Base-by-base conservation (phyloP, 2,329 filamentous ascomycete genomes). In the Plectosphaerella sp. region DNA sequence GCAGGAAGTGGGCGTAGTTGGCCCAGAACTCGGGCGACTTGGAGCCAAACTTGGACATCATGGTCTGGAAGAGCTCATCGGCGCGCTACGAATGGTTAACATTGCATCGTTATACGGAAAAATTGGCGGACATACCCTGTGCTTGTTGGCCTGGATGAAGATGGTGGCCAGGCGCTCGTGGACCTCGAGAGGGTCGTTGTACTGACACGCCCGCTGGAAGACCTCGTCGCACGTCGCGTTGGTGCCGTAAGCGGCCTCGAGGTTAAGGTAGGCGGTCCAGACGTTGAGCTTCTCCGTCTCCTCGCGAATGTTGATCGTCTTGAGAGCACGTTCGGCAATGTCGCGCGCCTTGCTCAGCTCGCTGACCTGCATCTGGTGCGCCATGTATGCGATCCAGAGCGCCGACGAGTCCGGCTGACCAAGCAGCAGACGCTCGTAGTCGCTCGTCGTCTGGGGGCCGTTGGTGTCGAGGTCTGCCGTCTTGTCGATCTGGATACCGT, bases 301-400 rank as follows among this genome's bases (percentile, higher is more conserved):
- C 67, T 97, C 91, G 24, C 89, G 84, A 55, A 95, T 90, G 69
- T 90, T 89, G 73, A 99, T 97, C 15, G 88, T 95, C 65, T 87
- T 86, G 57, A 97, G 82, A 16, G 94, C 94, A 55, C 94, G 88
- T 71, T 97, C 89, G 2, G 91, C 92, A 54, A 97, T 87, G 58
- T 93, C 88, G 47, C 93, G 85, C 12, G 94, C 92, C 70, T 91
- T 94, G 55, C 87, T 84, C 18, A 95, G 78, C 71, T 99, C 94
- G 65, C 90, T 90, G 49, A 96, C 82, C 65, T 96, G 88, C 69
- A 97, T 86, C 71, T 97, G 91, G 80, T 96, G 96, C n/a, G 92
- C 91, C 91, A 99, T 97, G 73, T 99, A 99, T 59, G 90, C 83
- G 51, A 97, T 89, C 94, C 94, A 99, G 25, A 97, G 80, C 56